Evolutionary conservation across 1,284 basidiomycete genomes (phyloP), one percentile per base, ranked within the genome.

Genomic region (Apiotrichum brassicae): DNA sequence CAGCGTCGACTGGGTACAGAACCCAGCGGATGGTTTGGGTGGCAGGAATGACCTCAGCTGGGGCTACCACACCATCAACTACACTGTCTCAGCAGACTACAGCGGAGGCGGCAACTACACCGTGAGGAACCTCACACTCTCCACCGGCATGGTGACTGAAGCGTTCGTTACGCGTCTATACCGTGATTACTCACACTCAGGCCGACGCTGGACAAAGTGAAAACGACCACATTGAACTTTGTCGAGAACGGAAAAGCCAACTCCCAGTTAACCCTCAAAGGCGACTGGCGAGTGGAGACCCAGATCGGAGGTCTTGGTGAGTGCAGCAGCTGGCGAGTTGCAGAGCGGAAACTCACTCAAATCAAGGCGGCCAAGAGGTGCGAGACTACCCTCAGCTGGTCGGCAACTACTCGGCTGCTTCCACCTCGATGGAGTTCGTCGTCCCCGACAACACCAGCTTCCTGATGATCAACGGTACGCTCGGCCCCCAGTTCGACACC

Each of bases 101-200:
- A 4, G 5, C 5, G 43, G 43, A 3, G 43, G 43, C 23, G 43
- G 32, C 22, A 44, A 44, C n/a, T 24, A 14, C 13, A 25, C 32
- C 9, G 22, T 44, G 14, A 16, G n/a, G 16, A 9, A 9, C 3
- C 1, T 44, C 5, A 34, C 30, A 13, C 18, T 44, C 2, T 4
- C 16, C 9, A 44, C 43, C 3, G 43, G 43, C 32, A 44, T 44
- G 43, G 11, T 25, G 12, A 23, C 43, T 2, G 24, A 44, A 5
- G 43, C 43, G 43, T 44, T 22, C 34, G 43, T 35, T n/a, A n/a
- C n/a, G n/a, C n/a, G n/a, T n/a, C n/a, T 34, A 4, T n/a, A 16
- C 38, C 26, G 24, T 18, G 22, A 40, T 19, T 14, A 13, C 40
- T 11, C 24, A 18, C 38, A 8, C 4, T 4, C 23, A 44, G 43